Evolutionary conservation across 805 yeast genomes (phyloP).

Genomic region (Metschnikowia orientalis): DNA sequence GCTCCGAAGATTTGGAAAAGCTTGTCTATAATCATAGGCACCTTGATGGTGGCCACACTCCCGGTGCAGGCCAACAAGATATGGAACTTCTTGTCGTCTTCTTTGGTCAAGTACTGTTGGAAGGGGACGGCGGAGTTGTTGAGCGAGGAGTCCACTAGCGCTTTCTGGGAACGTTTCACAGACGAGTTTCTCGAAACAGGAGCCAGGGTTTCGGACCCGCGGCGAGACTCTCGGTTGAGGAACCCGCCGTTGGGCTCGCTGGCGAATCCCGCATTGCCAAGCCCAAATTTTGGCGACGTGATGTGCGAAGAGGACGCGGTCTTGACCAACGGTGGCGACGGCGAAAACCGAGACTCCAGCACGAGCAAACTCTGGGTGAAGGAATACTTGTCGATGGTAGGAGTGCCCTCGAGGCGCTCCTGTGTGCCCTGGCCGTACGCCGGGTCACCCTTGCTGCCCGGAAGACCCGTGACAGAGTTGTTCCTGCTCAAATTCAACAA

Average conservation of each 20-base stretch:
- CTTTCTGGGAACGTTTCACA: conserved; percentile 41
- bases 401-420: conserved; percentile 10
- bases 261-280: not conserved
- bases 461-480: conserved; percentile 10
- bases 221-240: conserved; percentile 11
- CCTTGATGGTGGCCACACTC: conserved; percentile 92
- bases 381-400: conserved; percentile 3
- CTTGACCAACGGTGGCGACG: conserved; percentile 11
- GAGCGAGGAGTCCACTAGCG: conserved; percentile 52
- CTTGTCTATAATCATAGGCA: conserved; percentile 84
- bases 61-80: conserved; percentile 92
- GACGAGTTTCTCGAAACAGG: conserved; percentile 7
- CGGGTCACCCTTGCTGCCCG: conserved; percentile 5
- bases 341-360: conserved; percentile 9
- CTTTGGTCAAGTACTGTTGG: conserved; percentile 61
- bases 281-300: conserved; percentile 3
- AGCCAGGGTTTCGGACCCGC: conserved; percentile 14
- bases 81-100: conserved; percentile 81
- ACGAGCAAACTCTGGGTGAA: conserved; percentile 1
- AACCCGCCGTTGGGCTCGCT: not conserved
- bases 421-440: not conserved
- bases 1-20: conserved; percentile 73
- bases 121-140: conserved; percentile 66
- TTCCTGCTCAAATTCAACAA: conserved; percentile 7
- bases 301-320: conserved; percentile 1